Conservation (phyloP, 805 yeast species). For the Candida tammaniensis region DNA sequence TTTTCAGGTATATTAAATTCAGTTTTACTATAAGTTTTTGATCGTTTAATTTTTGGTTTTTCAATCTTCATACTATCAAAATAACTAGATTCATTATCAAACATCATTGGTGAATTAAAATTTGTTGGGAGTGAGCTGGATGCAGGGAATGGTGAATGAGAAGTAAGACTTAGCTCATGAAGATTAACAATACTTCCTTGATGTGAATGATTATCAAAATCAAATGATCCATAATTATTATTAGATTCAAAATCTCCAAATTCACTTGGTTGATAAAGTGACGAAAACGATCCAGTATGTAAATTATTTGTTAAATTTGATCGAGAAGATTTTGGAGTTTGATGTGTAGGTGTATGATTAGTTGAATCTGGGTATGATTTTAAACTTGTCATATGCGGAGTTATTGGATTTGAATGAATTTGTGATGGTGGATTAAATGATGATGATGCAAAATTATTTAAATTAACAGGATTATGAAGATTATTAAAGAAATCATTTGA, state of each 20-base stretch:
- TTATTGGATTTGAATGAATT: no score
- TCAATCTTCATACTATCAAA: conserved; percentile 12
- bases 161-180: conserved; percentile 7
- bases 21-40: conserved; percentile 8
- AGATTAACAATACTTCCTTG: conserved; percentile 11
- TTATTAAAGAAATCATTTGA: conserved; percentile 5
- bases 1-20: neutral
- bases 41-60: conserved; percentile 10
- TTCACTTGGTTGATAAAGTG: conserved; percentile 6
- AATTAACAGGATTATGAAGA: conserved; percentile 8
- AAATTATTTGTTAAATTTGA: conserved; percentile 4
- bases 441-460: conserved; percentile 2
- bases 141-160: conserved; percentile 6
- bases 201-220: conserved; percentile 11
- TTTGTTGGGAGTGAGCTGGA: conserved; percentile 10
- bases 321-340: neutral
- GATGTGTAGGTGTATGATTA: neutral
- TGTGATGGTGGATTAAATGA: conserved; percentile 1
- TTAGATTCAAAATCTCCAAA: conserved; percentile 10
- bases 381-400: neutral
- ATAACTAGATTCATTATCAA: conserved; percentile 9
- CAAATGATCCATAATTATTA: conserved; percentile 5
- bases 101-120: conserved; percentile 12
- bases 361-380: neutral
- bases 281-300: conserved; percentile 3